These are phyloP conservation scores for Platanthera guangdongensis DNA, from an alignment of 106 monocot genomes.

Conservation along the genomic window DNA sequence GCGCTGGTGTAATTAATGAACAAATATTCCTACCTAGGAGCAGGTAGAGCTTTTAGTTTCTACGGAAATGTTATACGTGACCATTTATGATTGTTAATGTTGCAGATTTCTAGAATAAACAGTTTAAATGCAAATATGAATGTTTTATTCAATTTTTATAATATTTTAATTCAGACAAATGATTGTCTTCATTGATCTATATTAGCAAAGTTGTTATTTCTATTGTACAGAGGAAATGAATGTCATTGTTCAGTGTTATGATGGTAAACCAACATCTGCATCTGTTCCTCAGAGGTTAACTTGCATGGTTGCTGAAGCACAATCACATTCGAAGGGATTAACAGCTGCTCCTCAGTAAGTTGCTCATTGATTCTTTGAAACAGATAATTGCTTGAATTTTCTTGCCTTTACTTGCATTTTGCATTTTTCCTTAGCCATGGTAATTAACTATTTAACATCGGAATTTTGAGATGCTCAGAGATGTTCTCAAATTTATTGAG, in stretches of 20 bases:
- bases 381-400: neutral
- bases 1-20: neutral
- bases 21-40: neutral
- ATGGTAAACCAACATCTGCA: constrained; percentile 86
- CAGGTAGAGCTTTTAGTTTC: neutral
- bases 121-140: neutral
- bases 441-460: neutral
- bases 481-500: no score
- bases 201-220: neutral
- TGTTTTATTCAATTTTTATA: neutral
- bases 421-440: neutral
- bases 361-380: constrained; percentile 1
- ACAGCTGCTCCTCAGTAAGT: constrained; percentile 84
- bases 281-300: constrained; percentile 77
- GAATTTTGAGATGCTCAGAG: no score
- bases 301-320: constrained; percentile 90
- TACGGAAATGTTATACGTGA: neutral
- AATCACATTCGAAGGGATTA: constrained; percentile 66
- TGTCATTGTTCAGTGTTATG: constrained; percentile 67
- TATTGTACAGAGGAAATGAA: constrained; percentile 60
- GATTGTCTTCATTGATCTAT: neutral
- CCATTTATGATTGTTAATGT: neutral
- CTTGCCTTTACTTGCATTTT: neutral
- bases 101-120: neutral
- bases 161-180: neutral